These are phyloP conservation scores for Lentinus tigrinus DNA, from an alignment of 768 basidiomycete genomes.

Conservation along the genomic window DNA sequence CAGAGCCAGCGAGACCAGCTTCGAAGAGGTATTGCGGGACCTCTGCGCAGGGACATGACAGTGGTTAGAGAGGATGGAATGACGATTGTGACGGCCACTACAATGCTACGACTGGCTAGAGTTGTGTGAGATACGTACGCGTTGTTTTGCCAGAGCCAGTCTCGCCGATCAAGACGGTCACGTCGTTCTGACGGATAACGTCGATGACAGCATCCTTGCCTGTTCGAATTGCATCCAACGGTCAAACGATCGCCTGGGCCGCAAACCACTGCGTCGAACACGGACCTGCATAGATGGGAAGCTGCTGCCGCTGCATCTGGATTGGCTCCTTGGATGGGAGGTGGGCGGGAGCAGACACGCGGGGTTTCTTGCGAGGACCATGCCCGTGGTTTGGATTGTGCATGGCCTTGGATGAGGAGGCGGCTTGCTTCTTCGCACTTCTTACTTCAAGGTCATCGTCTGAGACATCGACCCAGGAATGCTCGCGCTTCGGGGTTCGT, in stretches of 20 bases:
- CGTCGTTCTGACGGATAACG: conserved; percentile 75
- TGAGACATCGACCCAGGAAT: conserved; percentile 27
- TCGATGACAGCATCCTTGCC: conserved; percentile 75
- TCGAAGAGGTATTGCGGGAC: conserved; percentile 95
- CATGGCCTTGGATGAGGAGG: neutral
- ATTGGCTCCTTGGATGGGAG: conserved; percentile 28
- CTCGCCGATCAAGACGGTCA: conserved; percentile 90
- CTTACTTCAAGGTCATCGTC: conserved; percentile 29
- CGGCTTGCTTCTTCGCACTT: conserved; percentile 2
- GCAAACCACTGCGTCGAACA: neutral
- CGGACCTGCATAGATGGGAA: conserved; percentile 80
- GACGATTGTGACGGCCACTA: neutral
- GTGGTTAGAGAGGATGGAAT: neutral
- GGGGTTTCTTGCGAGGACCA: conserved; percentile 13
- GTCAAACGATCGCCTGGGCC: neutral
- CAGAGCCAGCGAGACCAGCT: conserved; percentile 65
- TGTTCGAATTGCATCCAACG: conserved; percentile 27
- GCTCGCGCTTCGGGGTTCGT: conserved; percentile 19
- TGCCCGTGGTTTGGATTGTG: conserved; percentile 1
- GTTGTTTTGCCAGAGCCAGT: conserved; percentile 99
- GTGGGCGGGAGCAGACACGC: conserved; percentile 5
- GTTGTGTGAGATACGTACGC: conserved; percentile 54
- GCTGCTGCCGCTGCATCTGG: conserved; percentile 63
- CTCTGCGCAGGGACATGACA: conserved; percentile 49
- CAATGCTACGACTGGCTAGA: neutral